Evolutionary conservation across 768 basidiomycete species (phyloP).

Genomic region (Lentinula aciculospora): DNA sequence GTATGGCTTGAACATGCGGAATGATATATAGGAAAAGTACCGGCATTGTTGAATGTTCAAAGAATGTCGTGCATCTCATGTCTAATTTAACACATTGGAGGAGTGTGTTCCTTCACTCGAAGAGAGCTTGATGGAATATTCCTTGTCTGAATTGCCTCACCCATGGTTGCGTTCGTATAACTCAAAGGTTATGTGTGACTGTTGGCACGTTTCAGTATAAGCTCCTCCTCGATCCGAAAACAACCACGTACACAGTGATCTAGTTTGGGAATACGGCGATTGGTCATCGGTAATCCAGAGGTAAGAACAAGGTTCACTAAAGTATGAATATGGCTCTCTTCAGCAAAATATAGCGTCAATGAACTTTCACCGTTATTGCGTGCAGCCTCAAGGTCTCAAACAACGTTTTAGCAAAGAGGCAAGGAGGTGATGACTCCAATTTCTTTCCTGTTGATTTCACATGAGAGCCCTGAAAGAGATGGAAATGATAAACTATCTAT

Average conservation of each 20-base stretch:
- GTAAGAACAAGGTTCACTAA: conserved; percentile 90
- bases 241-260: conserved; percentile 76
- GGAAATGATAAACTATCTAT: conserved; percentile 31
- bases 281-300: conserved; percentile 92
- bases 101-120: too few relatives aligned
- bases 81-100: too few relatives aligned
- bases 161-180: too few relatives aligned
- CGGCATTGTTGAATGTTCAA: too few relatives aligned
- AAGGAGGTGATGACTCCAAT: conserved; percentile 94
- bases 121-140: too few relatives aligned
- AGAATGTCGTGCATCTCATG: too few relatives aligned
- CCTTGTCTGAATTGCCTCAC: too few relatives aligned
- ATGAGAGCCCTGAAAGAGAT: background rate
- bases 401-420: conserved; percentile 87
- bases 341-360: conserved; percentile 99
- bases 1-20: conserved; percentile 6
- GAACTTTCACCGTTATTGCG: conserved; percentile 78
- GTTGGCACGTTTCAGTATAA: conserved; percentile 8
- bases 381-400: conserved; percentile 88
- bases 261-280: conserved; percentile 90
- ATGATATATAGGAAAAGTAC: conserved; percentile 28
- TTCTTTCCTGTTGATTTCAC: conserved; percentile 63
- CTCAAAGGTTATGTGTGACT: conserved; percentile 90
- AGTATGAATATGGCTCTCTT: conserved; percentile 92
- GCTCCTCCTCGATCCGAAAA: background rate